phyloP scores from a whole-genome alignment of 441 rosid species.

The Syzygium malaccense region DNA sequence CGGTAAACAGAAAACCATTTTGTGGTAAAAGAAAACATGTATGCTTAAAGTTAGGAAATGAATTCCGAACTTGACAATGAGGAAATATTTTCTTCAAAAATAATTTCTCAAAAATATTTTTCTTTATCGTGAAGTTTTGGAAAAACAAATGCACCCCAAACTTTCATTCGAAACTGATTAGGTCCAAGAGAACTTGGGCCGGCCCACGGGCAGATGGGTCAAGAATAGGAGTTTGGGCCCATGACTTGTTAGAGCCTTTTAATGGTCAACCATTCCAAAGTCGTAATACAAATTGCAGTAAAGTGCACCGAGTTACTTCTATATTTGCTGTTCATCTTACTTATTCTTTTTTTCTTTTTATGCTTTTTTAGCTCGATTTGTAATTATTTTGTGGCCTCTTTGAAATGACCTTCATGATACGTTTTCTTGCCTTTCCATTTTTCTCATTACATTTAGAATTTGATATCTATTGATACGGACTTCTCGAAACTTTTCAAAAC shows the following conservation, averaged over 20 bases:
- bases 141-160: accelerated
- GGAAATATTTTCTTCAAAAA: not conserved
- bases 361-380: not conserved
- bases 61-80: not conserved
- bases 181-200: not conserved
- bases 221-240: not conserved
- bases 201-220: not conserved
- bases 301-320: not conserved
- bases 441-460: not conserved
- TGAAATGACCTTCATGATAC: not conserved
- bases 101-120: not conserved
- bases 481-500: not conserved
- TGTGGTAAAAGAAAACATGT: too few relatives aligned
- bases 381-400: not conserved
- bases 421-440: not conserved
- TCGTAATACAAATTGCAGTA: not conserved
- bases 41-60: not conserved
- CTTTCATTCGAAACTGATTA: not conserved
- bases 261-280: not conserved
- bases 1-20: too few relatives aligned
- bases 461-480: not conserved
- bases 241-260: not conserved
- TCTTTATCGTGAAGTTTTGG: not conserved
- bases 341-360: not conserved
- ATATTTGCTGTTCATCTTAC: not conserved